A percentile compares a stretch with the other conserved stretches of the same genome.
Conservation (phyloP, 352 stramenopile species). For the Globisporangium sylvaticum region DNA sequence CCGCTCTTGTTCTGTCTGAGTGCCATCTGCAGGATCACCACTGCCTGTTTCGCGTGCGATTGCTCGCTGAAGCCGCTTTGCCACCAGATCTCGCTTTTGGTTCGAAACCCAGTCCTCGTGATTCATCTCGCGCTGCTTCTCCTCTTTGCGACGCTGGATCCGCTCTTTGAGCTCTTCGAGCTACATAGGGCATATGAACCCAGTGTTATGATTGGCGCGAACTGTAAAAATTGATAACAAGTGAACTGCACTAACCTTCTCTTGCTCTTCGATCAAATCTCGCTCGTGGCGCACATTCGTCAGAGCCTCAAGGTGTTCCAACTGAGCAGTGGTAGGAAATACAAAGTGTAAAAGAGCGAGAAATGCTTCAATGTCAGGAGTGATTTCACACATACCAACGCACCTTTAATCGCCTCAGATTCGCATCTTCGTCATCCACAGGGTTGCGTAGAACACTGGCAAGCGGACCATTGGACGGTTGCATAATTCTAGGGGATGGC, state of each 20-base stretch:
- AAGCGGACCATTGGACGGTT: background rate
- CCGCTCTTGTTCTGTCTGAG: constrained; percentile 6
- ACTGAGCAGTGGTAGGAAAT: constrained; percentile 7
- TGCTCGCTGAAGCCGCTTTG: constrained; percentile 34
- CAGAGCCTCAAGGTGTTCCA: constrained; percentile 38
- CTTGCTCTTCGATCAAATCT: constrained; percentile 53
- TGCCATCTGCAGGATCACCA: background rate
- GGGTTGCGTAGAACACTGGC: background rate
- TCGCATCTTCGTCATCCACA: constrained; percentile 19
- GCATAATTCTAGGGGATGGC: background rate
- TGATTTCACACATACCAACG: background rate
- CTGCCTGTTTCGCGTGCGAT: constrained; percentile 20
- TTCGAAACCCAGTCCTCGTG: constrained; percentile 45
- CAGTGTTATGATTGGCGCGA: too few species aligned
- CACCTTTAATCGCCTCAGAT: constrained; percentile 43
- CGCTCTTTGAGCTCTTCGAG: constrained; percentile 46
- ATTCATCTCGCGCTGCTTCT: constrained; percentile 41
- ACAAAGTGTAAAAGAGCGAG: background rate
- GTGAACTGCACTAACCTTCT: constrained; percentile 28
- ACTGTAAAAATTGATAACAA: too few species aligned
- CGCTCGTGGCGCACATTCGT: constrained; percentile 48
- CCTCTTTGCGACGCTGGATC: constrained; percentile 33
- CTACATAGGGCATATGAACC: constrained; percentile 14
- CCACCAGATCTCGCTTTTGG: constrained; percentile 51
- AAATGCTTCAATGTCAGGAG: background rate